Evolutionary conservation across 495 filamentous ascomycete genomes (phyloP).

Genomic region (Bathelium albidoporum): DNA sequence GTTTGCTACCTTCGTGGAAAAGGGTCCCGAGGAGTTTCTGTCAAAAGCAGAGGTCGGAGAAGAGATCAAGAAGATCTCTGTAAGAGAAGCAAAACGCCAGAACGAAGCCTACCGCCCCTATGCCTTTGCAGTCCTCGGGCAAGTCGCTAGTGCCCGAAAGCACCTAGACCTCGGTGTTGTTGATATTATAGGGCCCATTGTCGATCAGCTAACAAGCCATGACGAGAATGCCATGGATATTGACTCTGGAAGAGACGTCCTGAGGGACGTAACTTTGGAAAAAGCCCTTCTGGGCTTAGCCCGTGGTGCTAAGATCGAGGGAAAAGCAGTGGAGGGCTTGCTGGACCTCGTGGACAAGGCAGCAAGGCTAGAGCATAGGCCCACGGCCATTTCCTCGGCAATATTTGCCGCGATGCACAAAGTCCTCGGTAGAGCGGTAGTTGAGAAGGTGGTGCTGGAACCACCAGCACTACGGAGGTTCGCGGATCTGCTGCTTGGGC

Average conservation of each 20-base stretch:
- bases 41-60: neutral
- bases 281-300: conserved; percentile 6
- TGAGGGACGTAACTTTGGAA: conserved; percentile 9
- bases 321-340: neutral
- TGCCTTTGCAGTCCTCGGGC: conserved; percentile 61
- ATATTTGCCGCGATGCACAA: neutral
- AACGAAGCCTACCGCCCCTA: conserved; percentile 71
- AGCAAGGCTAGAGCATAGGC: neutral
- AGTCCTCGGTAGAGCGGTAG: neutral
- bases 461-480: neutral
- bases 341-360: neutral
- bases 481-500: conserved; percentile 16
- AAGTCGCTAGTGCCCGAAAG: conserved; percentile 51
- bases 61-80: conserved; percentile 40
- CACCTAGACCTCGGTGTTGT: conserved; percentile 62
- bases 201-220: conserved; percentile 38
- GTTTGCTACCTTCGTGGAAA: conserved; percentile 65
- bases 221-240: conserved; percentile 56
- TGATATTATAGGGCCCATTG: conserved; percentile 41
- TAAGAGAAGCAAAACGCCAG: conserved; percentile 83
- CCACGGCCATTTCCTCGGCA: neutral
- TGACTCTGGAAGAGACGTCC: conserved; percentile 29
- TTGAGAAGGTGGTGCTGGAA: neutral
- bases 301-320: neutral
- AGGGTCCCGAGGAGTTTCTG: conserved; percentile 15